A percentile compares a stretch with the other conserved stretches of the same genome.
These are phyloP conservation scores for Aspergillus amoenus DNA, from an alignment of 2,329 filamentous ascomycete genomes.

Conservation along the genomic window DNA sequence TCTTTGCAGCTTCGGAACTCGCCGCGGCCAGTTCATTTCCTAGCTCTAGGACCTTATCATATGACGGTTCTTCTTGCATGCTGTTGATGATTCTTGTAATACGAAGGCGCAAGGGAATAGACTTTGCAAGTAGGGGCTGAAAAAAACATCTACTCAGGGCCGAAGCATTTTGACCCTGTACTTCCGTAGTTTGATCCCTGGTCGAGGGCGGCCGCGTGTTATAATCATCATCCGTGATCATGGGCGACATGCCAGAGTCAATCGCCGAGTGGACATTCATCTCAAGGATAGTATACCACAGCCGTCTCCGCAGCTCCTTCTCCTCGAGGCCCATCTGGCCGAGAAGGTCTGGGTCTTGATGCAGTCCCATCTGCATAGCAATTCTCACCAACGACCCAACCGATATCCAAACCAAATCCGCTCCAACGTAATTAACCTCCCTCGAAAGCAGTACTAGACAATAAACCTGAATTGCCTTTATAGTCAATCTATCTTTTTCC, in stretches of 20 bases:
- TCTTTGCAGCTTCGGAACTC: slow-evolving; percentile 8
- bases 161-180: not conserved
- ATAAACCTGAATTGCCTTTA: slow-evolving; percentile 18
- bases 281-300: slow-evolving; percentile 40
- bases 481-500: slow-evolving; percentile 21
- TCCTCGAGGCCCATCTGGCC: slow-evolving; percentile 17
- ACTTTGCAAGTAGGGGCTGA: slow-evolving; percentile 13
- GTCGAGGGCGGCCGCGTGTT: slow-evolving; percentile 28
- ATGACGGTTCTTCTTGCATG: slow-evolving; percentile 20
- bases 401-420: slow-evolving; percentile 37
- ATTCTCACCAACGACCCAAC: slow-evolving; percentile 27
- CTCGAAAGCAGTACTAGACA: slow-evolving; percentile 21
- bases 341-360: slow-evolving; percentile 29
- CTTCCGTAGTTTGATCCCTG: slow-evolving; percentile 12
- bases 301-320: slow-evolving; percentile 28
- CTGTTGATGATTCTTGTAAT: slow-evolving; percentile 20
- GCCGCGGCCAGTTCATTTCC: slow-evolving; percentile 15
- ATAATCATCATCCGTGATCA: slow-evolving; percentile 32
- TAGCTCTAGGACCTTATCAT: slow-evolving; percentile 21
- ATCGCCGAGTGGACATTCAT: slow-evolving; percentile 31
- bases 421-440: slow-evolving; percentile 19
- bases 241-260: slow-evolving; percentile 30
- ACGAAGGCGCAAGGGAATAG: slow-evolving; percentile 16
- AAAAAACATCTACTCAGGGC: not conserved
- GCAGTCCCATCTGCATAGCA: slow-evolving; percentile 35